Percentiles rank a stretch among this genome's conserved stretches.
phyloP scores from a whole-genome alignment of 2,329 filamentous ascomycete species.

The Neonectria magnoliae region DNA sequence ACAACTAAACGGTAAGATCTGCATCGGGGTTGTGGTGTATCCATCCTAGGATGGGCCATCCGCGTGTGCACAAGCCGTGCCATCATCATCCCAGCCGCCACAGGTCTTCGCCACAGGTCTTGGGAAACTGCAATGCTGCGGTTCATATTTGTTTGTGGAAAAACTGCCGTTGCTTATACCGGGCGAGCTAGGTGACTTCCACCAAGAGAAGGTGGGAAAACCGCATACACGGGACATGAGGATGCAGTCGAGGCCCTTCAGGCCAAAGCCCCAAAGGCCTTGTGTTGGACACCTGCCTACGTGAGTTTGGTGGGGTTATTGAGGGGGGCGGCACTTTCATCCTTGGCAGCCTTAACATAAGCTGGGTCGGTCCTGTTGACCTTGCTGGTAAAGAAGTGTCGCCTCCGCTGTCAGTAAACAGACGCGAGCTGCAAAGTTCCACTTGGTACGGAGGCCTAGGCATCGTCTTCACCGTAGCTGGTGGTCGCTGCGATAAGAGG shows the following conservation, averaged over 20 bases:
- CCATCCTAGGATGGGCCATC: constrained; percentile 1
- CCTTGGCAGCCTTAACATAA: neutral
- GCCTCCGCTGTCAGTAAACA: neutral
- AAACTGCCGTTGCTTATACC: neutral
- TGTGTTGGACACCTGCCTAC: constrained; percentile 1
- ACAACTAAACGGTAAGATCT: constrained; percentile 1
- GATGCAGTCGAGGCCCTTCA: neutral
- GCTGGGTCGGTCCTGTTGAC: neutral
- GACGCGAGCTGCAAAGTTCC: neutral
- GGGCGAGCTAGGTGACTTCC: neutral
- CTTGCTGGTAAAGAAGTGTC: neutral
- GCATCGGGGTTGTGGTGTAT: constrained; percentile 2
- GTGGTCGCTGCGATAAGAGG: constrained; percentile 15
- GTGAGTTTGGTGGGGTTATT: constrained; percentile 5
- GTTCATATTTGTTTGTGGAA: neutral
- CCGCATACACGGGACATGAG: neutral
- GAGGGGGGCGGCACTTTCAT: constrained; percentile 3
- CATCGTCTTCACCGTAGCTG: neutral
- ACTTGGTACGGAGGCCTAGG: neutral
- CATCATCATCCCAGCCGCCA: neutral
- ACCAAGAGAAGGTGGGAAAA: neutral
- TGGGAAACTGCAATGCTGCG: neutral
- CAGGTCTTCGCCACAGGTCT: no score
- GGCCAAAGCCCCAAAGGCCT: neutral
- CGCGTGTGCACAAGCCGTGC: constrained; percentile 1